phyloP scores from a whole-genome alignment of 805 yeast genomes.

The Debaryomyces tyrocola region DNA sequence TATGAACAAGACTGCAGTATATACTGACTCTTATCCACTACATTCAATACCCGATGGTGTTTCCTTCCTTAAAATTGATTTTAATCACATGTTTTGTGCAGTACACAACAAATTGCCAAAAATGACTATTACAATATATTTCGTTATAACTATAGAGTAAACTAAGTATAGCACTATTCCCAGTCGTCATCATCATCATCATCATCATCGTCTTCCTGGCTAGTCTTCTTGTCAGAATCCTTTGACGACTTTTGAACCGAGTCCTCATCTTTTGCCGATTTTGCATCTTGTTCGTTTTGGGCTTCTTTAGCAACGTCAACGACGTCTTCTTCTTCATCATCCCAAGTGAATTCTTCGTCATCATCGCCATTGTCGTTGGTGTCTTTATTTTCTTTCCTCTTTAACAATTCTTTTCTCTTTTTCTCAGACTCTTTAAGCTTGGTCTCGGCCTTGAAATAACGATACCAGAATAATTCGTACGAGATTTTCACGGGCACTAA shows the following conservation, averaged over 20 bases:
- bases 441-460: constrained; percentile 57
- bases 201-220: background rate
- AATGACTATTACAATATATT: background rate
- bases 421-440: constrained; percentile 61
- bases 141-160: background rate
- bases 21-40: too few relatives aligned
- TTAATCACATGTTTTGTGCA: background rate
- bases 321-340: constrained; percentile 42
- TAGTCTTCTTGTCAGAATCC: background rate
- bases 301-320: constrained; percentile 33
- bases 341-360: constrained; percentile 55
- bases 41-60: too few relatives aligned
- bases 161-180: constrained; percentile 40
- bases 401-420: constrained; percentile 62
- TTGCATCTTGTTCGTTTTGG: constrained; percentile 6
- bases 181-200: constrained; percentile 56
- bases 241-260: background rate
- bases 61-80: background rate
- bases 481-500: constrained; percentile 66
- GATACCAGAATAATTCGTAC: constrained; percentile 70
- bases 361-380: constrained; percentile 38
- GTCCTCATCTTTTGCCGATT: constrained; percentile 11
- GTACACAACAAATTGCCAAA: background rate
- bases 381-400: constrained; percentile 18
- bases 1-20: too few relatives aligned